Conservation (phyloP, 164 flowering plant genomes). For the Nelumbo lutea region DNA sequence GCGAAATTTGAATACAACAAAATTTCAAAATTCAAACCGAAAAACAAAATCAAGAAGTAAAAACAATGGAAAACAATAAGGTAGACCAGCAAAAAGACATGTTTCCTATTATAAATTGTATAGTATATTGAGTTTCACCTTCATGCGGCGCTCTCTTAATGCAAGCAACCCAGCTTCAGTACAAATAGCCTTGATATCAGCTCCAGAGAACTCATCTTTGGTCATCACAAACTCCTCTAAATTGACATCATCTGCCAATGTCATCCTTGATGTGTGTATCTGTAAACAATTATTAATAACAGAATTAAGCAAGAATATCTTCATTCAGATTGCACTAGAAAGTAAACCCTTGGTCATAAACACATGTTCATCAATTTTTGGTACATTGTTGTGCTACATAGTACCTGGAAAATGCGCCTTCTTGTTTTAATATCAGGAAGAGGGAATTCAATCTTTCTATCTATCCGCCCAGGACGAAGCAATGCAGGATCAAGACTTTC, state of each 20-base stretch:
- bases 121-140: conserved; percentile 35
- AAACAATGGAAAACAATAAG: too few species aligned
- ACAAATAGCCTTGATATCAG: conserved; percentile 91
- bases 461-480: conserved; percentile 90
- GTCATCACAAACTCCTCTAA: conserved; percentile 94
- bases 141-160: conserved; percentile 87
- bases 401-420: conserved; percentile 84
- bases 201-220: conserved; percentile 90
- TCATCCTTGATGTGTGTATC: conserved; percentile 94
- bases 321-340: too few species aligned
- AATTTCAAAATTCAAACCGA: too few species aligned
- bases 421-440: conserved; percentile 90
- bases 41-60: too few species aligned
- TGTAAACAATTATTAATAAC: conserved; percentile 11
- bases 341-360: background rate
- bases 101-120: too few species aligned
- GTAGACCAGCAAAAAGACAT: too few species aligned
- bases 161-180: conserved; percentile 96
- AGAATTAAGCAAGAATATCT: background rate
- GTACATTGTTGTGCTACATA: background rate
- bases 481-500: conserved; percentile 93
- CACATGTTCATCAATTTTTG: background rate
- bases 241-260: conserved; percentile 88
- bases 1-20: too few species aligned
- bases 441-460: conserved; percentile 89